phyloP scores from a whole-genome alignment of 768 basidiomycete species.

The Tulasnella sp. region DNA sequence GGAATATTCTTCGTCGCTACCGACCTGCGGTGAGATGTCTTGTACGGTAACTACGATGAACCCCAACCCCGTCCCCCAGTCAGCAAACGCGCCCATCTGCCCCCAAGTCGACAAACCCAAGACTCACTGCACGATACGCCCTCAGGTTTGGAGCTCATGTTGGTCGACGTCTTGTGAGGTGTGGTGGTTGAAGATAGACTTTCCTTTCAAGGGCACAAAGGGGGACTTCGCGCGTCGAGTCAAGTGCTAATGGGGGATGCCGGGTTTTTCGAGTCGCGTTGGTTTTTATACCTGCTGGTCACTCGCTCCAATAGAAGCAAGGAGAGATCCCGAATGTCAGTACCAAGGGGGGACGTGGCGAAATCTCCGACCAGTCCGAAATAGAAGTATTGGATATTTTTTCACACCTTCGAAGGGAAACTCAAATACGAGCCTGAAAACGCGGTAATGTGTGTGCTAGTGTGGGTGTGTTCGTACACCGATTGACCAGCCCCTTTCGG shows the following conservation, averaged over 20 bases:
- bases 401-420: not conserved
- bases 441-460: slow-evolving; percentile 14
- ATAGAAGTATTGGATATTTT: not conserved
- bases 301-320: not conserved
- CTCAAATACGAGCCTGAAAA: slow-evolving; percentile 1
- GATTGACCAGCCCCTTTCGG: not conserved
- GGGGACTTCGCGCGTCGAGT: not conserved
- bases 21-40: slow-evolving; percentile 31
- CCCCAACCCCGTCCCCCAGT: not conserved
- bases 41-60: slow-evolving; percentile 29
- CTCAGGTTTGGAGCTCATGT: slow-evolving; percentile 6
- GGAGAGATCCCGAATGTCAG: not conserved
- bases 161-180: not conserved
- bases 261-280: not conserved
- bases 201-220: slow-evolving; percentile 22
- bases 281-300: not conserved
- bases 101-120: not conserved
- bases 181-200: not conserved
- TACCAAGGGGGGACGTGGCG: not conserved
- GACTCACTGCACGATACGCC: slow-evolving; percentile 30
- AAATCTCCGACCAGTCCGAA: not conserved
- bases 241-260: not conserved
- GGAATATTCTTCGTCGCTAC: not conserved
- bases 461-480: not conserved
- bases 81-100: not conserved